Evolutionary conservation across 2,329 filamentous ascomycete genomes (phyloP).

Genomic region (Microdochium paspali): DNA sequence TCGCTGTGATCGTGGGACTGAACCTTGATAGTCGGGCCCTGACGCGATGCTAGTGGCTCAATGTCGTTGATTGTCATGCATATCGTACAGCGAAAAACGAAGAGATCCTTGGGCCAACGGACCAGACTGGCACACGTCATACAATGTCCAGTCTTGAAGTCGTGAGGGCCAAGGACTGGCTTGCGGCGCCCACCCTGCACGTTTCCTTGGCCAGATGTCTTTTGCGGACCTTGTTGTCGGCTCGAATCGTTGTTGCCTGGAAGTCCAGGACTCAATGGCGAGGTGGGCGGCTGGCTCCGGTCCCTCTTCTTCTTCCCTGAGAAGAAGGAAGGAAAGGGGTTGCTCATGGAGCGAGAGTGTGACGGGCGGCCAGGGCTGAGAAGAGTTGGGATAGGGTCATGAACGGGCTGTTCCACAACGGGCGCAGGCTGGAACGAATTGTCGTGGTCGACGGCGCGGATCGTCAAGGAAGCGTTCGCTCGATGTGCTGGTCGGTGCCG

Average conservation of each 20-base stretch:
- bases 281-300: conserved; percentile 32
- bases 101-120: conserved; percentile 65
- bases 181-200: conserved; percentile 1
- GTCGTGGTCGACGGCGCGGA: neutral
- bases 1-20: neutral
- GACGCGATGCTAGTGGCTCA: conserved; percentile 24
- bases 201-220: conserved; percentile 19
- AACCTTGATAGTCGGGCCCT: neutral
- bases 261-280: conserved; percentile 25
- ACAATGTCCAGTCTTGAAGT: conserved; percentile 63
- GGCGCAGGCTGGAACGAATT: neutral
- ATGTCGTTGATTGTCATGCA: conserved; percentile 83
- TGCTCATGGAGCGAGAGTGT: conserved; percentile 64
- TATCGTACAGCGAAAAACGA: conserved; percentile 71
- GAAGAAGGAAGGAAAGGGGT: conserved; percentile 69
- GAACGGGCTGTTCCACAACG: neutral
- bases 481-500: neutral
- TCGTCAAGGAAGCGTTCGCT: neutral
- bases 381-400: conserved; percentile 13
- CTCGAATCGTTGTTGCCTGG: conserved; percentile 6
- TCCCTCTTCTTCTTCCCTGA: conserved; percentile 47
- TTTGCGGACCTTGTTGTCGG: conserved; percentile 16
- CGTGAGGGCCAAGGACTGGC: conserved; percentile 18
- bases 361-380: conserved; percentile 12
- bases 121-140: conserved; percentile 80